Conservation (phyloP, 345 rosid species). For the Salix exigua region DNA sequence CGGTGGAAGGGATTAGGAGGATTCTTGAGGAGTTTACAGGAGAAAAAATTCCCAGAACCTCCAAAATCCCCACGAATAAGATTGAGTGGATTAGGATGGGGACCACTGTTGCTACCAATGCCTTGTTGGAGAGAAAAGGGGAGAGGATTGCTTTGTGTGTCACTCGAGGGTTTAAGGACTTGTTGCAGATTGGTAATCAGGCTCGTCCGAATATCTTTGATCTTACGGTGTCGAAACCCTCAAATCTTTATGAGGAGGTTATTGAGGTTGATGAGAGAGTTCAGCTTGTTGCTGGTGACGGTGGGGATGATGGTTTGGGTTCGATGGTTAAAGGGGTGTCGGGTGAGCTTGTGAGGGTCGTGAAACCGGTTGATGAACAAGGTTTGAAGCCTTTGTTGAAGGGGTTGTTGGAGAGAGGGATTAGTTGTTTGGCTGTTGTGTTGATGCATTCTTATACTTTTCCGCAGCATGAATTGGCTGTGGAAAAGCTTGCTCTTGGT, state of each 20-base stretch:
- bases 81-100: constrained; percentile 99
- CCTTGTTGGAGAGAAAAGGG: constrained; percentile 90
- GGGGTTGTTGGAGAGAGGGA: constrained; percentile 66
- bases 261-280: constrained; percentile 91
- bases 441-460: constrained; percentile 90
- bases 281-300: constrained; percentile 56
- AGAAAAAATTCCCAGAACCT: constrained; percentile 55
- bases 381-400: constrained; percentile 54
- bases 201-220: constrained; percentile 87
- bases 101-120: constrained; percentile 92
- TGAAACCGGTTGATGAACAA: constrained; percentile 60
- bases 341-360: constrained; percentile 79
- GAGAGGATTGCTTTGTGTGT: constrained; percentile 90
- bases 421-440: constrained; percentile 86
- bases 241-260: constrained; percentile 83
- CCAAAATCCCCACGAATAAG: constrained; percentile 78
- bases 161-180: constrained; percentile 76
- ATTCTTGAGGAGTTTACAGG: constrained; percentile 79
- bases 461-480: constrained; percentile 76
- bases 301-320: constrained; percentile 21
- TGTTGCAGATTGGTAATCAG: constrained; percentile 95
- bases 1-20: constrained; percentile 87
- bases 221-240: constrained; percentile 71
- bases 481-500: constrained; percentile 68
- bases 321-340: constrained; percentile 63